Base-by-base conservation (phyloP, 1,284 basidiomycete species). In the Puccinia horiana region DNA sequence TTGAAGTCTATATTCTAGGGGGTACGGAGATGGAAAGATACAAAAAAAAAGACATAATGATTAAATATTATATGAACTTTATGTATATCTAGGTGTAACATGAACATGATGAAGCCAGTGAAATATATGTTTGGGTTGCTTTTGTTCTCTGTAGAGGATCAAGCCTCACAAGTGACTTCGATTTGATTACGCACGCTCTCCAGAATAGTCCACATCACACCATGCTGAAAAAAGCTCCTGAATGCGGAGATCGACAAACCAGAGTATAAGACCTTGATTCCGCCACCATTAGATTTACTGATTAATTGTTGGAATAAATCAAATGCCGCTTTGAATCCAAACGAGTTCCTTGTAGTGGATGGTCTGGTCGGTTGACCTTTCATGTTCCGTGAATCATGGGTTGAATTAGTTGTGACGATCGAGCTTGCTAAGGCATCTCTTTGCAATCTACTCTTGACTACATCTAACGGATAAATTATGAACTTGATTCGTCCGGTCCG, bases 141-240 rank as follows among this genome's bases (percentile, higher is more conserved):
- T 61, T 61, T 35, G 8, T 16, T 61, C 58, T 18, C 29, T 3
- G 40, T 65, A 20, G 29, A 35, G 26, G 26, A 23, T 65, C 29
- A 77, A 32, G 61, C 37, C 44, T 67, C 23, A 47, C 56, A 77
- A 5, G 37, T 32, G 61, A 56, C 20, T 76, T 67, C 23, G 32
- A 82, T 75, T 58, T 82, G 32, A 56, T 52, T 54, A 9, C 80
- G 56, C 32, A 76, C 80, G 20, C 58, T 56, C 40, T 82, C 80
- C 32, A 82, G 47, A 40, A 82, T 82, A 49, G 80, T 82, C 80
- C 80, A 82, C 80, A 82, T 82, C 20, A 82, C 63, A 47, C 80
- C 80, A 65, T 82, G 80, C 54, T 82, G 80, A 76, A 75, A 82
- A 40, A 82, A 82, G 54, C 80, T 82, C 29, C 80, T 61, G 52